Conservation (phyloP, 2,329 filamentous ascomycete species). For the Colletotrichum godetiae region DNA sequence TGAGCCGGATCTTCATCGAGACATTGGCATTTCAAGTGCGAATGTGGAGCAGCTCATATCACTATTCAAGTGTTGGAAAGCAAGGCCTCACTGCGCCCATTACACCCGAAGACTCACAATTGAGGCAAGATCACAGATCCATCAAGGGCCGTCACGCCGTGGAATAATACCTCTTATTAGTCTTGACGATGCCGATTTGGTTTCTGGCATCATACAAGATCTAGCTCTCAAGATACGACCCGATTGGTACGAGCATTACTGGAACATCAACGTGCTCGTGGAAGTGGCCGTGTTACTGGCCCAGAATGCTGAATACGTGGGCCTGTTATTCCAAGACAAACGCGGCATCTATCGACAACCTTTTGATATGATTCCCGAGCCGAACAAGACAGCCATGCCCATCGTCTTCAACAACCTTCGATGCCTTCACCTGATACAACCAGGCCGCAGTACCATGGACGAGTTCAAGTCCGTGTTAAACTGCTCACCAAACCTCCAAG, state of each 20-base stretch:
- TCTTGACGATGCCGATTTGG: not conserved
- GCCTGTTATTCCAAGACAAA: not conserved
- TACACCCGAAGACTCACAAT: conserved; percentile 14
- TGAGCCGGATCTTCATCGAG: conserved; percentile 12
- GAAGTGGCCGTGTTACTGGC: conserved; percentile 20
- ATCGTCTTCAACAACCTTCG: conserved; percentile 2
- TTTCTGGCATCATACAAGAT: not conserved
- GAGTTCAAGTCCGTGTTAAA: conserved; percentile 19
- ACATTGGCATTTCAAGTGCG: conserved; percentile 10
- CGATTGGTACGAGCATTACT: conserved; percentile 16
- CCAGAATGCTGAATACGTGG: not conserved
- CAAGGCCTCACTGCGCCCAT: conserved; percentile 1
- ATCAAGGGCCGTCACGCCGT: not conserved
- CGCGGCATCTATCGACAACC: conserved; percentile 19
- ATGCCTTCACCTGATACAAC: conserved; percentile 7
- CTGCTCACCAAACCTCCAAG: conserved; percentile 9
- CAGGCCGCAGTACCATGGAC: not conserved
- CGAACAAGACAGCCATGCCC: not conserved
- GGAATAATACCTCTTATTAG: not conserved
- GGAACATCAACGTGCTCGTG: conserved; percentile 17
- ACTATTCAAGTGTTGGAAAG: conserved; percentile 12
- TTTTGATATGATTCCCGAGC: conserved; percentile 11
- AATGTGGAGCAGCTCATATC: not conserved
- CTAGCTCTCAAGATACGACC: conserved; percentile 1
- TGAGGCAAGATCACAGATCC: not conserved